phyloP scores from a whole-genome alignment of 2,329 filamentous ascomycete species.

The Penicillium sp. region DNA sequence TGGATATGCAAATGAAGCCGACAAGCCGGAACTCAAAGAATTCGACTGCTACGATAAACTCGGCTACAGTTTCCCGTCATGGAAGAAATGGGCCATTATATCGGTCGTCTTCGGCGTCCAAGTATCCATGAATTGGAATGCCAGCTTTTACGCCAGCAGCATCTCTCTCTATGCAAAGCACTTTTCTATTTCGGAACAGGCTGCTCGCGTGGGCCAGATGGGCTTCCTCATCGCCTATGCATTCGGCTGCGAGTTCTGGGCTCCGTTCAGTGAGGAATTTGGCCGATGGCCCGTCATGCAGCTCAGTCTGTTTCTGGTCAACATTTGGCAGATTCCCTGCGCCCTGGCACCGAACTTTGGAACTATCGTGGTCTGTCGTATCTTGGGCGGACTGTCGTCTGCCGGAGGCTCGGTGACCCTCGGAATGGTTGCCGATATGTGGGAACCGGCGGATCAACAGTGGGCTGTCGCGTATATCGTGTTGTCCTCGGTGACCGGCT shows the following conservation, averaged over 20 bases:
- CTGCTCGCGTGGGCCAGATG: constrained; percentile 68
- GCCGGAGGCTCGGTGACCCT: constrained; percentile 65
- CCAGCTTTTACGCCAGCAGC: constrained; percentile 68
- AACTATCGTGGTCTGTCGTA: constrained; percentile 66
- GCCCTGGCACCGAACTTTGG: constrained; percentile 70
- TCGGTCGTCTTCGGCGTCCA: constrained; percentile 69
- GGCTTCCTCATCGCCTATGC: constrained; percentile 76
- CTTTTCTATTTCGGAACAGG: constrained; percentile 65
- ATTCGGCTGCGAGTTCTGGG: constrained; percentile 84
- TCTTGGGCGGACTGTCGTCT: constrained; percentile 61
- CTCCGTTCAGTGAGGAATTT: constrained; percentile 80
- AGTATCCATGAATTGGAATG: constrained; percentile 76
- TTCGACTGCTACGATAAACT: constrained; percentile 64
- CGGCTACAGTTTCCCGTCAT: constrained; percentile 58
- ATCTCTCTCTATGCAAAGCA: constrained; percentile 61
- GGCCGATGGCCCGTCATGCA: constrained; percentile 74
- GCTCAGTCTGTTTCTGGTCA: constrained; percentile 69
- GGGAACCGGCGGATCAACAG: constrained; percentile 56
- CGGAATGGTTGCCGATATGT: constrained; percentile 65
- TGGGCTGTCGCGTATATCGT: constrained; percentile 62
- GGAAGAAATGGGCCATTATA: constrained; percentile 69
- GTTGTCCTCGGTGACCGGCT: constrained; percentile 56
- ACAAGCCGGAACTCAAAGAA: constrained; percentile 45
- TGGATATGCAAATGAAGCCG: constrained; percentile 7
- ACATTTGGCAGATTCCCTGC: constrained; percentile 71